A percentile compares a stretch with the other conserved stretches of the same genome.
Conservation (phyloP, 306 rosid species). For the Rosa rugosa region DNA sequence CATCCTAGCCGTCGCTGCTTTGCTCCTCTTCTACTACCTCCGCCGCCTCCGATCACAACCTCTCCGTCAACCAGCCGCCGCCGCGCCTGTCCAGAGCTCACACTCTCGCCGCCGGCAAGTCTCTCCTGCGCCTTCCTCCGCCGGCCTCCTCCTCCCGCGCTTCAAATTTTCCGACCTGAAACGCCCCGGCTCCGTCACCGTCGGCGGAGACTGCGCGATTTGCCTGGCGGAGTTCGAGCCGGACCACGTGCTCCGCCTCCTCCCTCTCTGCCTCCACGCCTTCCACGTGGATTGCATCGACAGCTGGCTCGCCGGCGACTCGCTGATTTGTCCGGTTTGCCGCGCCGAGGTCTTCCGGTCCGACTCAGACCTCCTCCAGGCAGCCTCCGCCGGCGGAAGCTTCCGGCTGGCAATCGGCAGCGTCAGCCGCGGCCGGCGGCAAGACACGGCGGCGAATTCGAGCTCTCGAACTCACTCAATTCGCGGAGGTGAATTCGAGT, state of each 20-base stretch:
- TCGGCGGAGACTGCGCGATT: not conserved
- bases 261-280: not conserved
- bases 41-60: not conserved
- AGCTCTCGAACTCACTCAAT: not conserved
- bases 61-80: not conserved
- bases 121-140: not conserved
- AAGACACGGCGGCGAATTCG: not conserved
- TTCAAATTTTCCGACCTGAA: not conserved
- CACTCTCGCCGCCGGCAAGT: not conserved
- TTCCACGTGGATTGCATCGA: not conserved
- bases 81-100: not conserved
- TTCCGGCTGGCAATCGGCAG: not conserved
- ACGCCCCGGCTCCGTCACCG: not conserved
- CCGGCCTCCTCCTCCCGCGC: not conserved
- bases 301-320: not conserved
- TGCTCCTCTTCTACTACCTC: not conserved
- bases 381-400: not conserved
- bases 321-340: not conserved
- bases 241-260: slow-evolving; percentile 1
- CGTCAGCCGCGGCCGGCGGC: not conserved
- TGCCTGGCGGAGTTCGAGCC: not conserved
- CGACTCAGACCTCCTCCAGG: not conserved
- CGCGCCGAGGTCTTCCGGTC: not conserved
- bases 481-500: not conserved
- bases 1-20: not conserved